Evolutionary conservation across 2,329 filamentous ascomycete genomes (phyloP), one percentile per base, ranked within the genome.

Genomic region (Talaromyces marneffei): DNA sequence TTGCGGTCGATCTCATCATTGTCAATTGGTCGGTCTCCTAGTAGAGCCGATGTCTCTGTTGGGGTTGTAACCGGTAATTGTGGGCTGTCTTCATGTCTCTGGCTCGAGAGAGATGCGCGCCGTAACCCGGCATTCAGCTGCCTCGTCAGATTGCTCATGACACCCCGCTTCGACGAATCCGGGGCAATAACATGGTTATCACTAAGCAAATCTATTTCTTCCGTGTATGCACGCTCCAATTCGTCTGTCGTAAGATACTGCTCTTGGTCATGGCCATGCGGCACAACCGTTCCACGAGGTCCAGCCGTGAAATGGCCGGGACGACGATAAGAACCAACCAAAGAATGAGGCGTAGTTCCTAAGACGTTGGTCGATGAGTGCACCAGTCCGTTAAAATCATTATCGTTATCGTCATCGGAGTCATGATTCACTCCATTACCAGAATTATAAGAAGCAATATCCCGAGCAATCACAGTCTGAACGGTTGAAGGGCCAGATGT

Each of bases 231-330:
- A 46, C 77, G 78, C 55, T 83, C 79, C 27, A 80, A 77, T 65
- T 87, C 85, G 65, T 78, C 77, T 65, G 80, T 80, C 2, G 77
- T 80, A 52, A 84, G 63, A 58, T 57, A 57, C 52, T 75, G 75
- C 37, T 78, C 78, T 61, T 78, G 74, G 12, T 79, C 78, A 46
- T 66, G 64, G 25, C 66, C 66, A 58, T 72, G 70, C 9, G 85
- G 85, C 27, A 90, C 83, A 62, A 95, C 81, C 4, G 88, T 84
- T 3, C 88, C 87, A 59, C 91, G 82, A 1, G 86, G 83, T 25
- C 87, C 87, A 12, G 88, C 89, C 63, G 85, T 90, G 31, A 94
- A 87, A 70, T 87, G 89, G 66, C 86, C 89, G 0, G 91, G 90
- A 50, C 91, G 84, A 60, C 89, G 85, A 76, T 94, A 96, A 33